These are phyloP conservation scores for Gardenia jasminoides DNA, from an alignment of 257 asterid genomes.

Conservation along the genomic window DNA sequence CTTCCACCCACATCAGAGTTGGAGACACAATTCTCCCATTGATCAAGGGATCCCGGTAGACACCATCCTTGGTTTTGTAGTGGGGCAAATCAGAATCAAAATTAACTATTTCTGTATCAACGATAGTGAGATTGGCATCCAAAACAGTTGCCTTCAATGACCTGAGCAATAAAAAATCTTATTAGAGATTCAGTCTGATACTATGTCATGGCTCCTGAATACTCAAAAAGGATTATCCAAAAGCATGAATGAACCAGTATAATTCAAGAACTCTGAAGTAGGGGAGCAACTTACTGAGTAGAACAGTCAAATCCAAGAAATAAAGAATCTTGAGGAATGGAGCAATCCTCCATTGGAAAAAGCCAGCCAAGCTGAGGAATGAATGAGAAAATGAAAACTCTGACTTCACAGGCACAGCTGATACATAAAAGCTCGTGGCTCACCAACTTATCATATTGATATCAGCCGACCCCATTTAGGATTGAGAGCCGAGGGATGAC, in stretches of 20 bases:
- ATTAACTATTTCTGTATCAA: slow-evolving; percentile 56
- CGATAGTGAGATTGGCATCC: slow-evolving; percentile 57
- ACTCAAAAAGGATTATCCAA: slow-evolving; percentile 34
- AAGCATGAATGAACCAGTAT: neutral
- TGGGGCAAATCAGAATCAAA: slow-evolving; percentile 68
- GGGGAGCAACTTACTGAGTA: slow-evolving; percentile 37
- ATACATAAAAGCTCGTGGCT: too few species aligned
- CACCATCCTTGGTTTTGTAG: slow-evolving; percentile 74
- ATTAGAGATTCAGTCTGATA: slow-evolving; percentile 39
- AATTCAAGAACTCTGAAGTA: neutral
- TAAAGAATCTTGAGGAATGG: slow-evolving; percentile 41
- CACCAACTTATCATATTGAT: too few species aligned
- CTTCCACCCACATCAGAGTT: slow-evolving; percentile 92
- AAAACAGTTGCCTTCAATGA: slow-evolving; percentile 76
- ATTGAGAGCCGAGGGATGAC: too few species aligned
- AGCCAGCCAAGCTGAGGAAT: neutral
- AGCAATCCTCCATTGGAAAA: slow-evolving; percentile 36
- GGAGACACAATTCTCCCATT: slow-evolving; percentile 79
- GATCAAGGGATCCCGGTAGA: slow-evolving; percentile 48
- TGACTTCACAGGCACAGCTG: too few species aligned
- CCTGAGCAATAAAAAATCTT: slow-evolving; percentile 37
- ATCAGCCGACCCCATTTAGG: too few species aligned
- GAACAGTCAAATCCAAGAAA: slow-evolving; percentile 59
- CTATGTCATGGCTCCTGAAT: slow-evolving; percentile 3
- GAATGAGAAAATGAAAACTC: too few species aligned